These are phyloP conservation scores for Volvariella surrecta DNA, from an alignment of 1,284 basidiomycete species.

Conservation along the genomic window DNA sequence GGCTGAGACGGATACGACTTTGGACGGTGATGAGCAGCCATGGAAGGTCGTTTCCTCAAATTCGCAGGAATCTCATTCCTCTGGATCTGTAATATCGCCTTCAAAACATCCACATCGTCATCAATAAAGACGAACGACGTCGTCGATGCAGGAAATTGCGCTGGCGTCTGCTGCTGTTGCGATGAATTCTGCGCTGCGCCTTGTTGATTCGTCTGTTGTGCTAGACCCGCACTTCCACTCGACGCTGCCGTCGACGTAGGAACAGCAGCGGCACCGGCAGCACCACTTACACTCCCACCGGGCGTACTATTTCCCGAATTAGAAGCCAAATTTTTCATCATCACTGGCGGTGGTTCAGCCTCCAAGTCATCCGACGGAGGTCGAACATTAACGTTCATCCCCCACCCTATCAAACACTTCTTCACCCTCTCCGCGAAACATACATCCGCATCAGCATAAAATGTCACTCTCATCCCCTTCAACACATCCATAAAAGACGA, in stretches of 20 bases:
- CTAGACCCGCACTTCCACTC: too few relatives aligned
- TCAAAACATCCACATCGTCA: constrained; percentile 74
- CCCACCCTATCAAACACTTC: constrained; percentile 89
- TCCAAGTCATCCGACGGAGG: constrained; percentile 53
- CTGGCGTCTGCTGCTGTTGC: constrained; percentile 10
- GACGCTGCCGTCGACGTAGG: too few relatives aligned
- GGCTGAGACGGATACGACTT: constrained; percentile 59
- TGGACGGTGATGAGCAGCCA: constrained; percentile 61
- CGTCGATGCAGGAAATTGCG: constrained; percentile 3
- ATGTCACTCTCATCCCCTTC: constrained; percentile 70
- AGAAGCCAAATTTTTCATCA: neutral
- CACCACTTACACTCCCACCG: too few relatives aligned
- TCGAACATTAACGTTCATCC: constrained; percentile 83
- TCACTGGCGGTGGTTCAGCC: constrained; percentile 10
- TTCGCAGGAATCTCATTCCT: constrained; percentile 43
- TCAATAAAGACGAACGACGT: constrained; percentile 78
- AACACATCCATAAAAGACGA: constrained; percentile 72
- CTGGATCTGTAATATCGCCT: constrained; percentile 58
- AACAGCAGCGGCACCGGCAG: too few relatives aligned
- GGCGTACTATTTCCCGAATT: too few relatives aligned
- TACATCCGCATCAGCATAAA: constrained; percentile 78
- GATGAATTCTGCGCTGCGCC: constrained; percentile 4
- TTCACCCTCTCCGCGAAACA: constrained; percentile 87
- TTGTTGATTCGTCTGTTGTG: too few relatives aligned
- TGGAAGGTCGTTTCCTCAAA: constrained; percentile 64